phyloP scores from a whole-genome alignment of 164 flowering plant species.

The Liriodendron chinense region DNA sequence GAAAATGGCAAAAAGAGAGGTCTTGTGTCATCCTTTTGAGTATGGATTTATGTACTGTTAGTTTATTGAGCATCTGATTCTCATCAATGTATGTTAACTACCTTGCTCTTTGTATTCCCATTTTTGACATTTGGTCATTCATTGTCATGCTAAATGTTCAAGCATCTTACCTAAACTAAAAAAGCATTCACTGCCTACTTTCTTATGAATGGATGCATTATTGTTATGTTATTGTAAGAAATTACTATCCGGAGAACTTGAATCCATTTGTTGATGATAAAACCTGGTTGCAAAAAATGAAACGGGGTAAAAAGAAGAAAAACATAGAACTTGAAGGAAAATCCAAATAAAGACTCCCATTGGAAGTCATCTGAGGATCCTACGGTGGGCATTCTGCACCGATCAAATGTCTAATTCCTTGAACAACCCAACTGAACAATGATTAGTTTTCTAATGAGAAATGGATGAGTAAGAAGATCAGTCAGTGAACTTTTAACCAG shows the following conservation, averaged over 20 bases:
- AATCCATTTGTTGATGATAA: not conserved
- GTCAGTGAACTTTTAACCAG: not conserved
- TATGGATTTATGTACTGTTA: too few relatives aligned
- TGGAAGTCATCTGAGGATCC: not conserved
- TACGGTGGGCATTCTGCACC: not conserved
- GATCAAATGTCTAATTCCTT: not conserved
- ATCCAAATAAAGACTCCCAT: not conserved
- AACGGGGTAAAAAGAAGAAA: not conserved
- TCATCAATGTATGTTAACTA: too few relatives aligned
- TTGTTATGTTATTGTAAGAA: not conserved
- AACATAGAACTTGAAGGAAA: too few relatives aligned
- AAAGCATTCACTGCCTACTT: too few relatives aligned
- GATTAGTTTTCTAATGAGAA: not conserved
- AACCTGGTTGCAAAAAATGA: not conserved
- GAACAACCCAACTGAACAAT: not conserved
- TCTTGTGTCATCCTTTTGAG: too few relatives aligned
- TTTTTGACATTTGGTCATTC: not conserved
- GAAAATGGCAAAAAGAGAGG: too few relatives aligned
- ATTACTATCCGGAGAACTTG: not conserved
- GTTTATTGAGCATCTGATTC: too few relatives aligned
- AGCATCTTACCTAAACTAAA: not conserved
- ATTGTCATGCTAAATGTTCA: not conserved
- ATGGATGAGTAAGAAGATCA: not conserved
- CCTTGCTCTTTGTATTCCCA: too few relatives aligned
- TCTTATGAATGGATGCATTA: not conserved